phyloP scores from a whole-genome alignment of 805 yeast genomes.

The Saccharomycopsis sp. region DNA sequence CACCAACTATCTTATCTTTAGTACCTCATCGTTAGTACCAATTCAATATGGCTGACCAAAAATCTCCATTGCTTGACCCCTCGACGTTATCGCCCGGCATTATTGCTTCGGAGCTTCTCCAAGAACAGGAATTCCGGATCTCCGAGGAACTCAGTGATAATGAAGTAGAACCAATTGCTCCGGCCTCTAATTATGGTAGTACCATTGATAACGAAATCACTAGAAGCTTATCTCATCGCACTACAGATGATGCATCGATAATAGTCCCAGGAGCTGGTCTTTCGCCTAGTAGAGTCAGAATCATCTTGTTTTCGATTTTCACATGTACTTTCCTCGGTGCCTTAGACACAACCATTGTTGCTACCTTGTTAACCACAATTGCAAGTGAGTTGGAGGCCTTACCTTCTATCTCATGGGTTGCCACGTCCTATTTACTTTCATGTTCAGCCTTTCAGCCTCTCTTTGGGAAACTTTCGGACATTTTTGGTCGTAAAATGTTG shows the following conservation, averaged over 20 bases:
- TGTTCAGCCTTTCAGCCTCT: conserved; percentile 70
- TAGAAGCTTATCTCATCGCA: background rate
- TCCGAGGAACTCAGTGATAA: background rate
- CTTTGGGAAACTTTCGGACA: conserved; percentile 64
- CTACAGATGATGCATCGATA: background rate
- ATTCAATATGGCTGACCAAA: background rate
- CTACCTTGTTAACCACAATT: conserved; percentile 51
- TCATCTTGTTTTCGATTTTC: conserved; percentile 32
- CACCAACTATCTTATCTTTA: no score
- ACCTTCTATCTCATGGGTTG: conserved; percentile 57
- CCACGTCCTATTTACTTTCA: conserved; percentile 62
- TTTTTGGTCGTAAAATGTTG: conserved; percentile 46
- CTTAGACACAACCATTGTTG: conserved; percentile 53
- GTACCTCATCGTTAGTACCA: no score
- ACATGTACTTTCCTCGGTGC: conserved; percentile 45
- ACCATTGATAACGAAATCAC: conserved; percentile 2
- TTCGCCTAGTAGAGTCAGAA: background rate
- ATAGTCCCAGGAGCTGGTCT: conserved; percentile 3
- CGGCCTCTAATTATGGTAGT: conserved; percentile 2
- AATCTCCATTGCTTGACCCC: conserved; percentile 8
- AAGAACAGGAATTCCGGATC: background rate
- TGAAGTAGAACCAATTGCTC: background rate
- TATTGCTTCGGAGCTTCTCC: conserved; percentile 7
- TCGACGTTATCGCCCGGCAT: conserved; percentile 11
- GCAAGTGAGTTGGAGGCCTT: conserved; percentile 53